Evolutionary conservation across 2,329 filamentous ascomycete genomes (phyloP), one percentile per base, ranked within the genome.

Genomic region (Microdochium nivale): DNA sequence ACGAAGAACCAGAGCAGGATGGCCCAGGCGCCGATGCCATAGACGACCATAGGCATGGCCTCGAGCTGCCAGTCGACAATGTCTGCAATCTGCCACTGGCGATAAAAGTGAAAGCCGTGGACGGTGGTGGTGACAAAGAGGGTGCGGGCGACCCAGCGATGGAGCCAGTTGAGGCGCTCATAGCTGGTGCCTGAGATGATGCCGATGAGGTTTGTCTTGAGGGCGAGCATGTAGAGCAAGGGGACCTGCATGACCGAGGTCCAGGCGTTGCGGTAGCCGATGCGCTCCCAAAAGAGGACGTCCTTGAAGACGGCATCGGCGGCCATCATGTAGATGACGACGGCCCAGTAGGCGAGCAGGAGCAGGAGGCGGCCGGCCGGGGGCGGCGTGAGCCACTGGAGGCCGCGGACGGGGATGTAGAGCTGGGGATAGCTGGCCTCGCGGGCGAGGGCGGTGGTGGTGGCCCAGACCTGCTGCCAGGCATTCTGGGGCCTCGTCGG

Each of bases 151-250:
- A 84, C 79, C 85, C 86, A 89, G 54, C 86, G 77, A 60, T 89
- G 86, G 50, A 88, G 67, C 85, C 85, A 88, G 63, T 87, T 88
- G 53, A 88, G 70, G 9, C 82, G 76, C 66, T 88, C 85, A 60
- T 88, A 81, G 54, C 83, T 82, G 10, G 78, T 75, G 11, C 84
- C 85, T 3, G 78, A 74, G 24, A 88, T 66, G 50, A 75, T 70
- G 1, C 80, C 83, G n/a, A 88, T 67, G 21, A 81, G 60, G 55
- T 73, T 83, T 54, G 76, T 73, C 61, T 84, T 83, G 55, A 77
- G 78, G 25, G 80, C 75, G 14, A 87, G 72, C 2, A 87, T 70
- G 58, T 81, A 85, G 10, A 86, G 69, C 21, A 87, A 69, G 0
- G 83, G 83, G 43, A 87, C 74, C 63, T 87, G 84, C 2, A 76